Evolutionary conservation across 2,329 filamentous ascomycete genomes (phyloP), one percentile per base, ranked within the genome.

Genomic region (Talaromyces marneffei): DNA sequence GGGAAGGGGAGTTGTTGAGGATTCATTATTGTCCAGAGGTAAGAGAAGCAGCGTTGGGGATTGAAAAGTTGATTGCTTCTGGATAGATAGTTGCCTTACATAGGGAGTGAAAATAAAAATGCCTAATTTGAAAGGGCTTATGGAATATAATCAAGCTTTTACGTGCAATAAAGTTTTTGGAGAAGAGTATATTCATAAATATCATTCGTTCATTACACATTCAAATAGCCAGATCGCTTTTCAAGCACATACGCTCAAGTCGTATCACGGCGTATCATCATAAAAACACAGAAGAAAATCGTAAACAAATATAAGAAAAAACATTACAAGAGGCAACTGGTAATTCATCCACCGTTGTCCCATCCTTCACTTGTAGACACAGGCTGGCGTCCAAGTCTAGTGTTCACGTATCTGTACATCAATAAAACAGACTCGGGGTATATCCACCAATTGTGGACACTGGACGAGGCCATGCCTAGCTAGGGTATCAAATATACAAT

Each of bases 1-100:
- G 93, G 94, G 94, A 97, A 73, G 92, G 91, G 0, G 94, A 97
- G 78, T 72, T 99, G 62, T 74, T 99, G 68, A 82, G 88, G 71
- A 83, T 84, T 66, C 94, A 99, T 77, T 99, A 90, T 73, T 92
- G 89, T 67, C 93, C 92, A 6, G 87, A 87, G 70, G 89, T 99
- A 1, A 83, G 91, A 66, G 91, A 96, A 69, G 88, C 88, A 1
- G 79, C 89, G 4, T 83, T 83, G 73, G 75, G 83, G 48, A 78
- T 92, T 71, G 88, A 92, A 72, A 91, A 89, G 80, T 44, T 62
- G 40, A 55, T 62, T 55, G 48, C 60, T 46, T 54, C 55, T 46
- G 52, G 52, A 20, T 44, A 44, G 40, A 4, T 33, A 25, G 18
- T 23, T 40, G 10, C 27, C 18, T 40, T 6, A n/a, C 14, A 2